Percentiles rank a stretch among this genome's conserved stretches.
Evolutionary conservation across 1,284 basidiomycete genomes (phyloP).

Genomic region (Bondarzewia mesenterica): DNA sequence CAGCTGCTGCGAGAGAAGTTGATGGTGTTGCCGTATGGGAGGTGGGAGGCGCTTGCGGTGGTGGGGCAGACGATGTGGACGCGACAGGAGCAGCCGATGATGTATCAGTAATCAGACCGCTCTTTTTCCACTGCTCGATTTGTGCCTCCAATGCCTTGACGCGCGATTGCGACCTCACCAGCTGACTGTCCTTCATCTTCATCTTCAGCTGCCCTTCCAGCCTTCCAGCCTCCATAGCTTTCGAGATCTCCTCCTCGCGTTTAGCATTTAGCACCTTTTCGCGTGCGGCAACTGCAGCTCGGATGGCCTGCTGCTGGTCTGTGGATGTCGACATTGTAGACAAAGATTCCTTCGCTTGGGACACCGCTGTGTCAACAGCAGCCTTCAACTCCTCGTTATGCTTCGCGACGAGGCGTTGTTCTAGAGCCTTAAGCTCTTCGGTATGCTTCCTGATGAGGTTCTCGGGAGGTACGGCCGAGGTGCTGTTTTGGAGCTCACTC

Average conservation of each 20-base stretch:
- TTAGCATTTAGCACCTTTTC: slow-evolving; percentile 34
- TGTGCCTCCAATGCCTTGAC: slow-evolving; percentile 62
- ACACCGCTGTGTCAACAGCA: slow-evolving; percentile 30
- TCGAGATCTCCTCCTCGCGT: slow-evolving; percentile 46
- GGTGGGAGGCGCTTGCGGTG: slow-evolving; percentile 12
- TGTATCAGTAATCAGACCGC: slow-evolving; percentile 32
- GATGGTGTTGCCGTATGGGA: slow-evolving; percentile 1
- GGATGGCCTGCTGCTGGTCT: slow-evolving; percentile 37
- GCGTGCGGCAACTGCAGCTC: slow-evolving; percentile 42
- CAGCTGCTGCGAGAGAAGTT: slow-evolving; percentile 9
- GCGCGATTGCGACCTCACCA: slow-evolving; percentile 46
- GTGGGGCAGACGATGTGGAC: too few species aligned
- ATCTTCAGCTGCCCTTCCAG: slow-evolving; percentile 50
- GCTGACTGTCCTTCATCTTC: slow-evolving; percentile 62
- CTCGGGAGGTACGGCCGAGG: slow-evolving; percentile 22
- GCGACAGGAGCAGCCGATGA: slow-evolving; percentile 2
- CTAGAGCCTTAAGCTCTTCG: slow-evolving; percentile 48
- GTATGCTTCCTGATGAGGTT: slow-evolving; percentile 43
- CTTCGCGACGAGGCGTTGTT: slow-evolving; percentile 41
- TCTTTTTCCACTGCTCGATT: slow-evolving; percentile 45
- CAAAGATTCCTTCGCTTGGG: slow-evolving; percentile 23
- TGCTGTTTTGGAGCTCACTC: slow-evolving; percentile 29
- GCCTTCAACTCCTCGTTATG: slow-evolving; percentile 49
- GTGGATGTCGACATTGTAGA: slow-evolving; percentile 18
- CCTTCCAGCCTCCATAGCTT: slow-evolving; percentile 60